phyloP scores from a whole-genome alignment of 2,329 filamentous ascomycete species.

The Ceratocystis ficicola region DNA sequence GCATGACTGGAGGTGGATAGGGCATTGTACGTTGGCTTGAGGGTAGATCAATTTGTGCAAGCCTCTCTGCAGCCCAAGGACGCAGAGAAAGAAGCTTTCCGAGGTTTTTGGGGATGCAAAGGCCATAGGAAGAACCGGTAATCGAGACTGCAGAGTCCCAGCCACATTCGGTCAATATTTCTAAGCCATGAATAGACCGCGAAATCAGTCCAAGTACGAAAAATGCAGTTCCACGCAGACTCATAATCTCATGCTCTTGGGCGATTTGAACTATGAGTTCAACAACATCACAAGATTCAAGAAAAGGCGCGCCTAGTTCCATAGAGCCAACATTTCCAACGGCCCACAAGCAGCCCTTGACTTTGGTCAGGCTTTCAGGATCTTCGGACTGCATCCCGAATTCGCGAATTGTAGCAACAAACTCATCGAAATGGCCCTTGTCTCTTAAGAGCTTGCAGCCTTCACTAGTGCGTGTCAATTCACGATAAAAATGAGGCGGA shows the following conservation, averaged over 20 bases:
- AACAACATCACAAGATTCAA: slow-evolving; percentile 82
- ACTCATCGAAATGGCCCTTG: slow-evolving; percentile 94
- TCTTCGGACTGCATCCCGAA: slow-evolving; percentile 78
- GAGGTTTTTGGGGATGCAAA: slow-evolving; percentile 73
- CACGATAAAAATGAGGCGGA: slow-evolving; percentile 95
- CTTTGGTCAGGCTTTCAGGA: slow-evolving; percentile 72
- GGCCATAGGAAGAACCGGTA: slow-evolving; percentile 70
- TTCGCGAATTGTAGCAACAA: slow-evolving; percentile 76
- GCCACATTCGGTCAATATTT: slow-evolving; percentile 76
- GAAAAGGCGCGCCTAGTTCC: slow-evolving; percentile 88
- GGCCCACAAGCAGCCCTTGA: slow-evolving; percentile 95
- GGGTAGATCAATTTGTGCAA: slow-evolving; percentile 37
- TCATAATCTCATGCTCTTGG: slow-evolving; percentile 78
- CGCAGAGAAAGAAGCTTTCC: slow-evolving; percentile 62
- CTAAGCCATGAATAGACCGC: slow-evolving; percentile 77
- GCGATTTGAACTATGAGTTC: slow-evolving; percentile 79
- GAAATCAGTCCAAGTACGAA: slow-evolving; percentile 91
- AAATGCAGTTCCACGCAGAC: slow-evolving; percentile 86
- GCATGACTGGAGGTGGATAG: slow-evolving; percentile 29
- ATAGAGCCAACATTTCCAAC: slow-evolving; percentile 97
- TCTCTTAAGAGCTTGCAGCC: slow-evolving; percentile 80
- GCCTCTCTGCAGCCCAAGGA: slow-evolving; percentile 41
- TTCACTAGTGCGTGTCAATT: slow-evolving; percentile 82
- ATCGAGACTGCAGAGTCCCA: slow-evolving; percentile 88
- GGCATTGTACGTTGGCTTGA: slow-evolving; percentile 43